Base-by-base conservation (phyloP, 768 basidiomycete species). In the Candolleomyces efflorescens region DNA sequence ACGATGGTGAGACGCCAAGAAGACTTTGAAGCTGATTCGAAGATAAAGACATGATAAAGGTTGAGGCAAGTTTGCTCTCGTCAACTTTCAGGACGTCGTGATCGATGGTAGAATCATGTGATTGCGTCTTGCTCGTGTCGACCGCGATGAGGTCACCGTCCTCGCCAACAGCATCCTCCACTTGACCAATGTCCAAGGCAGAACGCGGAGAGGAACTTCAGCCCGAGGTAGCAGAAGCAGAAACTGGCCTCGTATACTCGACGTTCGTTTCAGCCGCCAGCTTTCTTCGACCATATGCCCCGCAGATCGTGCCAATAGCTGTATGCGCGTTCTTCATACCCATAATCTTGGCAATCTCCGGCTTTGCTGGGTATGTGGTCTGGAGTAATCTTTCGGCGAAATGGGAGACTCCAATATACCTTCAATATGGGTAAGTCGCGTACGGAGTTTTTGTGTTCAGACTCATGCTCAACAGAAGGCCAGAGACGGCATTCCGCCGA, bases 381-480 rank as follows among this genome's bases (percentile, higher is more conserved):
- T 92, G 90, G 89, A 83, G 75, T 61, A 87, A 74, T 62, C 76
- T 85, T 4, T 86, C 90, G 12, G 79, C 83, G 5, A 78, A 82
- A 32, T 94, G 92, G 92, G 77, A 85, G 58, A 70, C 79, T 11
- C 80, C 84, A 13, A 59, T 91, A 20, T 83, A 85, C 67, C 75
- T 94, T 18, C 89, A 92, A 75, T 94, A 92, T 62, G 91, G 91
- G 91, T 92, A 69, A 39, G 83, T 67, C 22, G 15, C 47, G 7
- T 39, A 47, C 43, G 11, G 44, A n/a, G 10, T 3, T 24, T 1
- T 57, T 2, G 37, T 50, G 36, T 32, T 27, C 37, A 38, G 37
- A 32, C 5, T 44, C 44, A 54, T 64, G 47, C 53, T 55, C 43
- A 43, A 23, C 55, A 55, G 17, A 58, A 47, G 18, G 55, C 27